phyloP scores from a whole-genome alignment of 768 basidiomycete species.

The Mycena sanguinolenta region DNA sequence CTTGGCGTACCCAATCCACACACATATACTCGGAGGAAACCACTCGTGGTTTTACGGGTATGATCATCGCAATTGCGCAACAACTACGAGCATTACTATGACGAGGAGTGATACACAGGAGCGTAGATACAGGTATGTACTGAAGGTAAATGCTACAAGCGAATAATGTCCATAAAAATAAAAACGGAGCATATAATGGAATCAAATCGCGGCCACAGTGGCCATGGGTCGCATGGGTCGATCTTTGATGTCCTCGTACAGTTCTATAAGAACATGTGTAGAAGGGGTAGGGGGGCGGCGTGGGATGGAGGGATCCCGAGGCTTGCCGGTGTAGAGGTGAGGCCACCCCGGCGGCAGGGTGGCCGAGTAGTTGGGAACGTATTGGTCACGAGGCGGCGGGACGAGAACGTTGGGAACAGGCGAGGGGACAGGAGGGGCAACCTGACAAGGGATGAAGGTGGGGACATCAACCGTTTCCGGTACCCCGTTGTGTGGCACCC shows the following conservation, averaged over 20 bases:
- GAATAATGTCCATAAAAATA: conserved; percentile 33
- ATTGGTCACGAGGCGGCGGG: not conserved
- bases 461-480: conserved; percentile 6
- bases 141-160: conserved; percentile 26
- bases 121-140: conserved; percentile 18
- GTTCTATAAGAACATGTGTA: conserved; percentile 1
- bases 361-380: not conserved
- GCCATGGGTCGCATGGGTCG: conserved; percentile 1
- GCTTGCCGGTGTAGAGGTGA: not conserved
- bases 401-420: not conserved
- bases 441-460: not conserved
- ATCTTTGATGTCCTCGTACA: conserved; percentile 1
- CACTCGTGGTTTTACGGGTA: no score
- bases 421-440: not conserved
- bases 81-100: no score
- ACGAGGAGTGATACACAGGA: conserved; percentile 44
- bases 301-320: not conserved
- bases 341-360: not conserved
- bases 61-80: no score
- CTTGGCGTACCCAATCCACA: no score
- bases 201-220: not conserved
- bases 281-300: not conserved
- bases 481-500: conserved; percentile 12
- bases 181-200: not conserved
- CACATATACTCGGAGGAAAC: no score